Percentiles rank a stretch among this genome's conserved stretches.
phyloP scores from a whole-genome alignment of 2,329 filamentous ascomycete genomes.

The Phyllosticta capitalensis region DNA sequence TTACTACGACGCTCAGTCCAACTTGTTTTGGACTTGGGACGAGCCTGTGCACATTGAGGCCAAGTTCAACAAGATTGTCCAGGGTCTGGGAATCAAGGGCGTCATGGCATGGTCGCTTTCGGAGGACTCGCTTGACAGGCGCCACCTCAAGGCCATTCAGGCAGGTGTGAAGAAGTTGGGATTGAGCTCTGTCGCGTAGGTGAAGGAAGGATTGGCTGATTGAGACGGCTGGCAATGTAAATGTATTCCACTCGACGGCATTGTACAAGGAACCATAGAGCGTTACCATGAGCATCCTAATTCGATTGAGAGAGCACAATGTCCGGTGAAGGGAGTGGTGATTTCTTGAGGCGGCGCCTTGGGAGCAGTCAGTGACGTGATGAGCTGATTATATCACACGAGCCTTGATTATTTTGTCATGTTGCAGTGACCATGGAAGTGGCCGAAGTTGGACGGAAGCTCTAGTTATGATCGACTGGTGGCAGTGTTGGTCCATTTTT shows the following conservation, averaged over 20 bases:
- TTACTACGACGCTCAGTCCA: constrained; percentile 52
- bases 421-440: not conserved
- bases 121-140: constrained; percentile 45
- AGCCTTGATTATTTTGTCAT: not conserved
- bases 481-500: not conserved
- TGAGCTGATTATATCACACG: not conserved
- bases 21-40: constrained; percentile 68
- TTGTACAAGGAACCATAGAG: not conserved
- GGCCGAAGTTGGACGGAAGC: not conserved
- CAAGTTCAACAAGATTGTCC: constrained; percentile 55
- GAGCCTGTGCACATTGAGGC: constrained; percentile 48
- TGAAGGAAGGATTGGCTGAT: not conserved
- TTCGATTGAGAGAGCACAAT: not conserved
- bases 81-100: constrained; percentile 50
- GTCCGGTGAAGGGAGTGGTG: not conserved
- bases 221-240: not conserved
- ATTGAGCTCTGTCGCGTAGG: not conserved
- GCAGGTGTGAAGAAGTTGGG: not conserved
- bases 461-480: not conserved
- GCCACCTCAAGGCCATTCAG: constrained; percentile 7
- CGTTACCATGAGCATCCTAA: not conserved
- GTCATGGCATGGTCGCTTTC: constrained; percentile 69
- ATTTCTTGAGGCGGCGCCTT: not conserved
- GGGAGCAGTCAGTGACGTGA: not conserved
- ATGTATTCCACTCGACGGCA: not conserved